A percentile compares a stretch with the other conserved stretches of the same genome.
phyloP scores from a whole-genome alignment of 495 filamentous ascomycete genomes.

The Lasiosphaeria ovina region DNA sequence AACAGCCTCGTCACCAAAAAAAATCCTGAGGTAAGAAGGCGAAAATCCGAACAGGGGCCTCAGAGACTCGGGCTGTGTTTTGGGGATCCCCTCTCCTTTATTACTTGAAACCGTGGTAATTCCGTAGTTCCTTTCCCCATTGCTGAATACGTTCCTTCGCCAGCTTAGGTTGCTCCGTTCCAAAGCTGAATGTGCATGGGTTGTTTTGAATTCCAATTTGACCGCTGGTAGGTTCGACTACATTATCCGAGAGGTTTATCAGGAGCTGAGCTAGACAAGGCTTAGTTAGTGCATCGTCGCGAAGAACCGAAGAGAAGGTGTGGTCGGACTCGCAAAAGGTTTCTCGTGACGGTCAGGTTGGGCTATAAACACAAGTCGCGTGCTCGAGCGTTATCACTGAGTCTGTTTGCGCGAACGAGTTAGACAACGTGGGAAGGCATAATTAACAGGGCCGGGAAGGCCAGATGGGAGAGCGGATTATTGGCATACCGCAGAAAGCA shows the following conservation, averaged over 20 bases:
- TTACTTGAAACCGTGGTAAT: slow-evolving; percentile 22
- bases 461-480: slow-evolving; percentile 1
- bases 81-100: background rate
- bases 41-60: no score
- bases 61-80: no score
- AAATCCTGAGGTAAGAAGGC: no score
- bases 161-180: slow-evolving; percentile 10
- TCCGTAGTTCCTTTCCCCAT: slow-evolving; percentile 25
- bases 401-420: slow-evolving; percentile 53
- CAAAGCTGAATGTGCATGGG: background rate
- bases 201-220: slow-evolving; percentile 30
- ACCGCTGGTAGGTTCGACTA: slow-evolving; percentile 57
- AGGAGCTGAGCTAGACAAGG: slow-evolving; percentile 94
- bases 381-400: slow-evolving; percentile 94
- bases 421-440: slow-evolving; percentile 18
- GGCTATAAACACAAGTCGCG: no score
- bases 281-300: slow-evolving; percentile 97
- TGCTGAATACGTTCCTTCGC: slow-evolving; percentile 3
- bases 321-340: slow-evolving; percentile 97
- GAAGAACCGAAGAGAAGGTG: slow-evolving; percentile 93
- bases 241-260: slow-evolving; percentile 94
- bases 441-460: background rate
- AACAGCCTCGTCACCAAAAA: no score
- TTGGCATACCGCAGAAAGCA: slow-evolving; percentile 86
- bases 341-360: slow-evolving; percentile 88